Evolutionary conservation across 148 eudicot genomes (phyloP).

Genomic region (Cornus kousa): DNA sequence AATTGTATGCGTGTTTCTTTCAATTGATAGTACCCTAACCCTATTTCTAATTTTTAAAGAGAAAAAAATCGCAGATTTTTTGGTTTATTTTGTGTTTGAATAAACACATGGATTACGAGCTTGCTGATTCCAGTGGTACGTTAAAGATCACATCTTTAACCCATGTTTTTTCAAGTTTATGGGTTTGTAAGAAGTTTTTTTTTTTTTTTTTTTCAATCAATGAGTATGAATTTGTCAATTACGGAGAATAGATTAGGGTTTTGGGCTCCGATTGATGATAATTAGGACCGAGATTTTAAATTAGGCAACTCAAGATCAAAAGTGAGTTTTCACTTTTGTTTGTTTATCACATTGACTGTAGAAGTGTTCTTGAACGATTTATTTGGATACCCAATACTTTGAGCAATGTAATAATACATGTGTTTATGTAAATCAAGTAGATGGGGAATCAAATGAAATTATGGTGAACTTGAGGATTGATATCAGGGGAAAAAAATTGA

Average conservation of each 20-base stretch:
- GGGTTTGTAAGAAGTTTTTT: not conserved
- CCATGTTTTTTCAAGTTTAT: not conserved
- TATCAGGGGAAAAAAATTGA: too few species aligned
- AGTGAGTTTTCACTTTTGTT: too few species aligned
- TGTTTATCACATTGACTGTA: too few species aligned
- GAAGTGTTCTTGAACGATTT: too few species aligned
- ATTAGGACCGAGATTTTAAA: not conserved
- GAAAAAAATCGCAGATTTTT: not conserved
- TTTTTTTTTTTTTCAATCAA: too few species aligned
- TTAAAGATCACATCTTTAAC: not conserved
- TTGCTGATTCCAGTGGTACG: conserved; percentile 3
- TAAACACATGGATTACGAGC: not conserved
- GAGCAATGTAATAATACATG: too few species aligned
- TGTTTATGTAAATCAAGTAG: too few species aligned
- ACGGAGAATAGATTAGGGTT: not conserved
- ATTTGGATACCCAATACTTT: too few species aligned
- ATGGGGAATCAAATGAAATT: too few species aligned
- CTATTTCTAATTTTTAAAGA: not conserved
- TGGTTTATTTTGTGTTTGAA: not conserved
- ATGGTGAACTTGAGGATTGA: too few species aligned
- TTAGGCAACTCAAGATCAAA: too few species aligned
- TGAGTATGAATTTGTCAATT: not conserved
- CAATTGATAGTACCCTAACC: not conserved
- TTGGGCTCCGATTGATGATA: not conserved
- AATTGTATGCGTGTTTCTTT: not conserved